phyloP scores from a whole-genome alignment of 1,284 basidiomycete species.

The Vanrija pseudolonga region DNA sequence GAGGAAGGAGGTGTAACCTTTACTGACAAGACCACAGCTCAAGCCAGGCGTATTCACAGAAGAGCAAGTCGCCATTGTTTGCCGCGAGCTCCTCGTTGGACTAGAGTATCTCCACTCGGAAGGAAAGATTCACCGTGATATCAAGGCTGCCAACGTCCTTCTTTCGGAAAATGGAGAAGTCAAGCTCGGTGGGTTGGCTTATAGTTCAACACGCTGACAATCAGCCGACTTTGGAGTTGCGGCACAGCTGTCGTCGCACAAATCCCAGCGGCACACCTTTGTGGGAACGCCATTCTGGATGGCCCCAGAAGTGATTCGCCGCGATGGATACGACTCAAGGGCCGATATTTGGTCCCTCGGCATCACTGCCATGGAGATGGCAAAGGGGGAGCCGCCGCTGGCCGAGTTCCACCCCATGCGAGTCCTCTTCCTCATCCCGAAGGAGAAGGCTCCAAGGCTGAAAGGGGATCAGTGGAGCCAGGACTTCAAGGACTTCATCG shows the following conservation, averaged over 20 bases:
- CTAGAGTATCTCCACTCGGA: constrained; percentile 91
- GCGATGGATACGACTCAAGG: constrained; percentile 93
- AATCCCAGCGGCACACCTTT: constrained; percentile 88
- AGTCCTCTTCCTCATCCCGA: constrained; percentile 87
- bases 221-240: constrained; percentile 93
- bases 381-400: constrained; percentile 87
- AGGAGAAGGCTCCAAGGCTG: constrained; percentile 79
- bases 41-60: constrained; percentile 89
- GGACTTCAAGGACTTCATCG: constrained; percentile 90
- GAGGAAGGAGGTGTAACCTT: constrained; percentile 6
- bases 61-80: constrained; percentile 87
- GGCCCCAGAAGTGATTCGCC: constrained; percentile 97
- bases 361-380: constrained; percentile 92
- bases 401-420: constrained; percentile 83
- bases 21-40: constrained; percentile 51
- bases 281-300: constrained; percentile 98
- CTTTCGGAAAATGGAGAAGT: constrained; percentile 86
- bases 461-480: constrained; percentile 58
- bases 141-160: constrained; percentile 96
- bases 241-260: constrained; percentile 79
- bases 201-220: constrained; percentile 86
- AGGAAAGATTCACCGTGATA: constrained; percentile 95
- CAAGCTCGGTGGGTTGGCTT: constrained; percentile 61
- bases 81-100: constrained; percentile 87
- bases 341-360: constrained; percentile 97